These are phyloP conservation scores for Saccharomyces hybrid DNA, from an alignment of 1,139 yeast species.

Conservation along the genomic window DNA sequence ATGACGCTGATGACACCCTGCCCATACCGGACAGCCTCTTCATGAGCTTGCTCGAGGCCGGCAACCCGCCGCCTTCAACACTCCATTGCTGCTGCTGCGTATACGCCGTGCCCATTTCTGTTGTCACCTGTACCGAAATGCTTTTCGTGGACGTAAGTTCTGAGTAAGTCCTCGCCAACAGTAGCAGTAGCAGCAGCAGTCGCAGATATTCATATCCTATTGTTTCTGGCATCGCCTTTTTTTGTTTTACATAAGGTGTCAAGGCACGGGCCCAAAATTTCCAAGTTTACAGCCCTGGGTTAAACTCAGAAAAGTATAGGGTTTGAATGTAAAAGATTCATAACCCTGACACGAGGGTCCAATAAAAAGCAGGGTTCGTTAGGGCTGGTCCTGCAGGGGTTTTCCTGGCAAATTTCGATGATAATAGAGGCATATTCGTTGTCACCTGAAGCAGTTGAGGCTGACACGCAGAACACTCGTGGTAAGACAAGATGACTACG, in stretches of 20 bases:
- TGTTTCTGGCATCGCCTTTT: background rate
- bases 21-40: background rate
- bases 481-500: constrained; percentile 55
- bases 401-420: background rate
- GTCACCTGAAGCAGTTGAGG: background rate
- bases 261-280: background rate
- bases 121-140: background rate
- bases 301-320: too few relatives aligned
- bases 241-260: background rate
- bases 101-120: background rate
- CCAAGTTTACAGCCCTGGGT: background rate
- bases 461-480: background rate
- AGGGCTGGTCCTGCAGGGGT: background rate
- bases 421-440: background rate
- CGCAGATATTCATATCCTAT: background rate
- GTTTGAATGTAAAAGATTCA: too few relatives aligned
- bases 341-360: background rate
- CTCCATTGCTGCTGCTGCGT: background rate
- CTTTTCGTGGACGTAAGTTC: background rate
- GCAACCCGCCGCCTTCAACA: background rate
- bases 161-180: background rate
- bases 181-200: background rate
- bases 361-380: background rate
- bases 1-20: background rate
- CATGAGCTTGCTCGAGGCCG: background rate